phyloP scores from a whole-genome alignment of 2,329 filamentous ascomycete genomes.

The Microcyclospora tardicrescens region DNA sequence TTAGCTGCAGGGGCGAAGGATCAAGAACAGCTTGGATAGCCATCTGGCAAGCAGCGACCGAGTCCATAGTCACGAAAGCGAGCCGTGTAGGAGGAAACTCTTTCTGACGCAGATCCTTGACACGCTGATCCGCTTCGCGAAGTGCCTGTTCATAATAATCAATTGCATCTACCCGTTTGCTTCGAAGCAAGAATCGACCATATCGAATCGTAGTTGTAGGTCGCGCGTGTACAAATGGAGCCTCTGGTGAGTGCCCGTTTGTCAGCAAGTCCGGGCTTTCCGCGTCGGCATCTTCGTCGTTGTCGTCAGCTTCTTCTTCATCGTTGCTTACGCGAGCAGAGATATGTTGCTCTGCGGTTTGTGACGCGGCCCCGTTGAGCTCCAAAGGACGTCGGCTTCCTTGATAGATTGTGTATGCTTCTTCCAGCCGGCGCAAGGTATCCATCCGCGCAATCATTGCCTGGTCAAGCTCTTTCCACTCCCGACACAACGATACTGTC shows the following conservation, averaged over 20 bases:
- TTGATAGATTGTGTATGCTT: slow-evolving; percentile 69
- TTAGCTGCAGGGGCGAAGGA: slow-evolving; percentile 69
- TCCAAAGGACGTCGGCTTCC: slow-evolving; percentile 43
- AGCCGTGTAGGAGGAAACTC: slow-evolving; percentile 66
- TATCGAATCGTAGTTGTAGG: slow-evolving; percentile 67
- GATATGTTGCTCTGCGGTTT: slow-evolving; percentile 11
- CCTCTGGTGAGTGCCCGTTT: slow-evolving; percentile 30
- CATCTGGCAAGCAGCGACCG: slow-evolving; percentile 85
- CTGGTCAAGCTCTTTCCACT: slow-evolving; percentile 73
- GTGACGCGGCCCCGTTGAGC: slow-evolving; percentile 30
- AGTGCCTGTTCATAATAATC: slow-evolving; percentile 88
- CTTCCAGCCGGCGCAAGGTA: slow-evolving; percentile 62
- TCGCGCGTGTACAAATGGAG: slow-evolving; percentile 34
- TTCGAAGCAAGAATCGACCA: slow-evolving; percentile 60
- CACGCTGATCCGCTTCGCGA: slow-evolving; percentile 61
- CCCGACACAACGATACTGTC: slow-evolving; percentile 68
- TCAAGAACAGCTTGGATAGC: slow-evolving; percentile 89
- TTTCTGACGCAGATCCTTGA: slow-evolving; percentile 56
- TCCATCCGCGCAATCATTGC: slow-evolving; percentile 55
- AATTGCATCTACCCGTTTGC: slow-evolving; percentile 71
- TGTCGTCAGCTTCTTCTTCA: slow-evolving; percentile 5
- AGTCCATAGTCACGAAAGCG: slow-evolving; percentile 96
- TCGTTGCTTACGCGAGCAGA: slow-evolving; percentile 27
- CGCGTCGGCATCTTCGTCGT: slow-evolving; percentile 26
- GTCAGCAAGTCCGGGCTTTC: slow-evolving; percentile 1